Evolutionary conservation across 73 alveolate species (phyloP), one percentile per base, ranked within the genome.

Genomic region (Symbiodinium natans): DNA sequence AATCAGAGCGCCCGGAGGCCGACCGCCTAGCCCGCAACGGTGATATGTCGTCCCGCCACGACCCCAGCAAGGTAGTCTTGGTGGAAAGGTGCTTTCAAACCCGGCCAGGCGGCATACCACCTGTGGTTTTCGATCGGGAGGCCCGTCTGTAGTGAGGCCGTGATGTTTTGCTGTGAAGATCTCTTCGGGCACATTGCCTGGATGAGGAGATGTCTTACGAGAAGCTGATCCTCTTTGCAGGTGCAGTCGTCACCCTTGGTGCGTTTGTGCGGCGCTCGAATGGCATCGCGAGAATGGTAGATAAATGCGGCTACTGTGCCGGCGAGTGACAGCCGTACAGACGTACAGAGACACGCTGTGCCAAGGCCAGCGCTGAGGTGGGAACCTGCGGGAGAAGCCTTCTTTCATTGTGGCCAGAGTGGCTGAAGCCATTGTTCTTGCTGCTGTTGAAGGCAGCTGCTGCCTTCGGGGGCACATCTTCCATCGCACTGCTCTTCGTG

Each of bases 401-500:
- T 52, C 29, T 6, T 21, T 7, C 29, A 6, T 7, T 52, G 68
- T 27, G n/a, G n/a, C n/a, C n/a, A n/a, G n/a, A n/a, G n/a, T n/a
- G n/a, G n/a, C n/a, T n/a, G n/a, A n/a, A n/a, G n/a, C n/a, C n/a
- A n/a, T n/a, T n/a, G n/a, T n/a, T n/a, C 41, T 6, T 27, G 84
- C 41, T 29, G 10, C 10, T n/a, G 41, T 17, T n/a, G 94, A 42
- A 54, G 86, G 95, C 73, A 9, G 85, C 95, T 8, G 71, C 40
- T 25, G 41, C 29, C 41, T 39, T 88, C 38, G 95, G 95, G 13
- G 95, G 95, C n/a, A 88, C 95, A 43, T 88, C 95, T 38, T 88
- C 95, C 23, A 83, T 88, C 41, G 95, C 95, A 43, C 31, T 88
- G 85, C 95, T 88, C 34, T 88, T 88, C 34, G 95, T 88, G 36